Evolutionary conservation across 495 filamentous ascomycete species (phyloP).

Genomic region (Penicillium subrubescens): DNA sequence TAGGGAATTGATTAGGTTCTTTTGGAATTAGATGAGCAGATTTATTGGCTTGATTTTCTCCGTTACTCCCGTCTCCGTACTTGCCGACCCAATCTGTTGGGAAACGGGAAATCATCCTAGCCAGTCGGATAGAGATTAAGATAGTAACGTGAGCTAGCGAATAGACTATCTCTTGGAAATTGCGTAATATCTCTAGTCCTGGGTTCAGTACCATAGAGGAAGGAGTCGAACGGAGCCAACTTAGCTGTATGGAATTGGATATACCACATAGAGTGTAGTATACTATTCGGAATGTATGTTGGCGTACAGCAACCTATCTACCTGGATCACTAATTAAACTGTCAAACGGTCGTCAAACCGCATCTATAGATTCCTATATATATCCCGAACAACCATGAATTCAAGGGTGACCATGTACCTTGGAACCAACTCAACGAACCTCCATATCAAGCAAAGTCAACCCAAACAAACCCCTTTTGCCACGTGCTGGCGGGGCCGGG

Average conservation of each 20-base stretch:
- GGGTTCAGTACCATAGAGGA: neutral
- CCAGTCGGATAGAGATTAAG: conserved; percentile 4
- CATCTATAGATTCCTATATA: neutral
- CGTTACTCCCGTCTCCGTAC: neutral
- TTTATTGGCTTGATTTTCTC: neutral
- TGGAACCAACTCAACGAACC: neutral
- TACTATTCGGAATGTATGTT: neutral
- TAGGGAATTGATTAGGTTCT: neutral
- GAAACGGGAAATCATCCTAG: neutral
- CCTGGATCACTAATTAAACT: neutral
- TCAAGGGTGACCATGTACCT: neutral
- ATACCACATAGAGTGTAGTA: too few species aligned
- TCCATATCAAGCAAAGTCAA: neutral
- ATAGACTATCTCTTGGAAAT: neutral
- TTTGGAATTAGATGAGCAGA: neutral
- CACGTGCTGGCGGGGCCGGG: conserved; percentile 17
- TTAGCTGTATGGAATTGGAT: neutral
- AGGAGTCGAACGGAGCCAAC: neutral
- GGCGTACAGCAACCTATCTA: neutral
- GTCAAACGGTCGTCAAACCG: neutral
- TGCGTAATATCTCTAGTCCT: neutral
- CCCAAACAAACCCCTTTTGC: conserved; percentile 10
- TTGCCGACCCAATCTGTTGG: conserved; percentile 2
- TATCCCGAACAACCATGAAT: neutral
- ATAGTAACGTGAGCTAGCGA: conserved; percentile 1